Evolutionary conservation across 352 stramenopile genomes (phyloP).

Genomic region (Plasmopara muralis): DNA sequence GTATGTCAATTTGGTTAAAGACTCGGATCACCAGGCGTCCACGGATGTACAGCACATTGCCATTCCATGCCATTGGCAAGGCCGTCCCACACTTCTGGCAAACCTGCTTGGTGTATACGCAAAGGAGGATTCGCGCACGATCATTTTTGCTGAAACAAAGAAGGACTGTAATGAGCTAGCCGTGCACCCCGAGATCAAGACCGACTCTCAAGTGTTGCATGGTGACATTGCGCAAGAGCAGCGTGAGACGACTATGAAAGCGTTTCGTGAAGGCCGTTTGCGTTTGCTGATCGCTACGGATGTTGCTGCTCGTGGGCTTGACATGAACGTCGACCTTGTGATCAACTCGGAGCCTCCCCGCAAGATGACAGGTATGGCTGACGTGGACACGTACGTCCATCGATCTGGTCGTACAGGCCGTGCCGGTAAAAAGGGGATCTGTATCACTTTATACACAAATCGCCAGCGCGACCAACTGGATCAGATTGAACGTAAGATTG

Average conservation of each 20-base stretch:
- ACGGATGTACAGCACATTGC: constrained; percentile 91
- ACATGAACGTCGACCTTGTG: constrained; percentile 96
- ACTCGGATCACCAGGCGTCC: constrained; percentile 84
- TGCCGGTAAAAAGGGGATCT: constrained; percentile 93
- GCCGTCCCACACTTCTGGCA: constrained; percentile 61
- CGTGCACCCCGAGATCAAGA: constrained; percentile 84
- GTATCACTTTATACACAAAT: constrained; percentile 94
- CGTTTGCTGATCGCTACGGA: constrained; percentile 96
- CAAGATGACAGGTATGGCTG: constrained; percentile 74
- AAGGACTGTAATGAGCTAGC: constrained; percentile 92
- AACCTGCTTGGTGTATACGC: constrained; percentile 77
- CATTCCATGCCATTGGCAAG: constrained; percentile 90
- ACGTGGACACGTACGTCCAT: constrained; percentile 98
- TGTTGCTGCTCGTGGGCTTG: constrained; percentile 93
- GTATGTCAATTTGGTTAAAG: constrained; percentile 89
- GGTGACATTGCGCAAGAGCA: constrained; percentile 96
- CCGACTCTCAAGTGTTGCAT: constrained; percentile 89
- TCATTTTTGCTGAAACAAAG: constrained; percentile 94
- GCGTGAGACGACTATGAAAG: constrained; percentile 95
- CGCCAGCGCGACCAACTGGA: constrained; percentile 69
- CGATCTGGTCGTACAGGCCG: constrained; percentile 95
- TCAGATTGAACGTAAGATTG: constrained; percentile 83
- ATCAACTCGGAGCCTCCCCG: constrained; percentile 92
- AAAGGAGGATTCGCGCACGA: constrained; percentile 86
- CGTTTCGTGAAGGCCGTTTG: constrained; percentile 93